phyloP scores from a whole-genome alignment of 2,329 filamentous ascomycete species.

The Geoglossum cookeanum region DNA sequence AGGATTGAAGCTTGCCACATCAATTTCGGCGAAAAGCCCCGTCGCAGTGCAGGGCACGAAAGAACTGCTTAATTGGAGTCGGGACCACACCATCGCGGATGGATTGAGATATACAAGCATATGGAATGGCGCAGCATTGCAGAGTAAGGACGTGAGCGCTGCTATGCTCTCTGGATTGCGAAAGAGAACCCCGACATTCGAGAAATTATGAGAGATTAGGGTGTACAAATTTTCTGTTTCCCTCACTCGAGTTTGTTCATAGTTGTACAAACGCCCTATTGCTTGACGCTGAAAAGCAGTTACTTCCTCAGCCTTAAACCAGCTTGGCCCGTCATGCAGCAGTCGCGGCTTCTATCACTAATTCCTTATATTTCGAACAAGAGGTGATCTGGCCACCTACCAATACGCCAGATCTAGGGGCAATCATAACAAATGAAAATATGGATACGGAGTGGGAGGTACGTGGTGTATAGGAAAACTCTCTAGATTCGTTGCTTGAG shows the following conservation, averaged over 20 bases:
- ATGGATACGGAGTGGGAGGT: no score
- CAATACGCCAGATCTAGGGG: no score
- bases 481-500: no score
- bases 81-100: conserved; percentile 60
- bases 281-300: no score
- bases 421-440: no score
- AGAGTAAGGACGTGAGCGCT: conserved; percentile 56
- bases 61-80: conserved; percentile 63
- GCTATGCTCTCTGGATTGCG: conserved; percentile 59
- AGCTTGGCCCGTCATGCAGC: no score
- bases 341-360: no score
- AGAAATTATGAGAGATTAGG: conserved; percentile 45
- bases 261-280: no score
- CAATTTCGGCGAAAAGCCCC: conserved; percentile 66
- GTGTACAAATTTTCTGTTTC: background rate
- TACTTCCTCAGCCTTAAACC: no score
- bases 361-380: no score
- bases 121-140: conserved; percentile 73
- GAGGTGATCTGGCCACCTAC: no score
- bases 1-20: conserved; percentile 41
- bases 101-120: conserved; percentile 66
- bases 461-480: no score
- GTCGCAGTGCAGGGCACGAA: conserved; percentile 79
- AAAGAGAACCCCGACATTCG: conserved; percentile 65
- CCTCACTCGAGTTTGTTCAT: background rate